Evolutionary conservation across 208 protist genomes (phyloP), one percentile per base, ranked within the genome.

Genomic region (Wallacemonas sp.): DNA sequence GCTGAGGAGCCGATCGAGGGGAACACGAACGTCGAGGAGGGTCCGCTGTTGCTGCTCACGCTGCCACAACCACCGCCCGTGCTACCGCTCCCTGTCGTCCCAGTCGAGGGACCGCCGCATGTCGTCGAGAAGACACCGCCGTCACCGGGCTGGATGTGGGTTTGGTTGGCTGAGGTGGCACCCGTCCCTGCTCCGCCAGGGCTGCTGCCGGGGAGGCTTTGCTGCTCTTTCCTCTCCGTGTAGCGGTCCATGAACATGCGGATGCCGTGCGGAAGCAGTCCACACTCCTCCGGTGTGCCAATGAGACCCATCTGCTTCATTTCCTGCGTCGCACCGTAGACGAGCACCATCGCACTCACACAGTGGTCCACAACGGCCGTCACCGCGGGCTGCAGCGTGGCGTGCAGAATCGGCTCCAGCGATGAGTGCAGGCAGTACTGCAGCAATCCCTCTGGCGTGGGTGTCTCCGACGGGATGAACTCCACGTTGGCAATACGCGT

Each of bases 281-380:
- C 88, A 62, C 82, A 90, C 66, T 84, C 75, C 49, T 88, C 77
- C 6, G 88, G 88, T 1, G 88, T 94, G 12, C 88, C 88, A 59
- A 92, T 87, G 19, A 94, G 65, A 12, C 88, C 88, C 66, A 94
- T 81, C 41, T 94, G 88, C 68, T 90, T 91, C 88, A 94, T 94
- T 64, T 94, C 88, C 70, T 91, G 88, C 49, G 88, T 94, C n/a
- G 84, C 83, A 9, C 88, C 85, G 63, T 92, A 94, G 1, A 94
- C 77, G 26, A 94, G 68, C 36, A 91, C 83, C 33, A 87, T 87
- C 24, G 84, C 68, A 62, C 74, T 86, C n/a, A 91, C 67, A 59
- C 84, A 91, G 70, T 88, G 83, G 58, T 94, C 88, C 3, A 91
- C 62, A 21, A 91, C 84, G 4, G 75, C 85, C 1, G 71, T 77